These are phyloP conservation scores for Apodospora peruviana DNA, from an alignment of 495 filamentous ascomycete species.

Conservation along the genomic window DNA sequence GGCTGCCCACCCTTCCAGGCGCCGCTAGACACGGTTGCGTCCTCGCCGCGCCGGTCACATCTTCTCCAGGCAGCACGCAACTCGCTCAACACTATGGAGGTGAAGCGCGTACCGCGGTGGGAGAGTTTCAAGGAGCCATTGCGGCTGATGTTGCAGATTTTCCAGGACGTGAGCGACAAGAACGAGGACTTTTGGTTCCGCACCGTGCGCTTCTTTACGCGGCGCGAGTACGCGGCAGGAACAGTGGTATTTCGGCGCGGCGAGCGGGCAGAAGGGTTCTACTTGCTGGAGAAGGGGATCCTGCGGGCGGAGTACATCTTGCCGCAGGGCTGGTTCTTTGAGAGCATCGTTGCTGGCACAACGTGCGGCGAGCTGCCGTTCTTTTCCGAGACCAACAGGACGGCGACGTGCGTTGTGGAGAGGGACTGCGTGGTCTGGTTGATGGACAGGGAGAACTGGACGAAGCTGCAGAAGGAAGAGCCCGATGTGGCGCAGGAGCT, in stretches of 20 bases:
- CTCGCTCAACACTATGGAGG: slow-evolving; percentile 55
- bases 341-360: slow-evolving; percentile 89
- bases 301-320: slow-evolving; percentile 83
- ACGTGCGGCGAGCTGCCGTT: slow-evolving; percentile 96
- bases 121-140: slow-evolving; percentile 81
- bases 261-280: slow-evolving; percentile 71
- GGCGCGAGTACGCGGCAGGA: slow-evolving; percentile 58
- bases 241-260: slow-evolving; percentile 71
- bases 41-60: slow-evolving; percentile 72
- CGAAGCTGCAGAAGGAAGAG: slow-evolving; percentile 58
- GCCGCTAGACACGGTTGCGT: slow-evolving; percentile 46
- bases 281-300: slow-evolving; percentile 85
- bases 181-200: slow-evolving; percentile 95
- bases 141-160: slow-evolving; percentile 85
- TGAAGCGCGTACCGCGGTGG: slow-evolving; percentile 54
- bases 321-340: slow-evolving; percentile 81
- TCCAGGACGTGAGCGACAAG: slow-evolving; percentile 74
- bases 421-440: slow-evolving; percentile 78
- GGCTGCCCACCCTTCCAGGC: slow-evolving; percentile 4
- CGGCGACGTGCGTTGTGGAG: slow-evolving; percentile 79
- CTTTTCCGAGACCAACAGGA: slow-evolving; percentile 82
- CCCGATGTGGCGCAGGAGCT: slow-evolving; percentile 77
- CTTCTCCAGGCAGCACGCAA: slow-evolving; percentile 72
- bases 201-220: slow-evolving; percentile 63
- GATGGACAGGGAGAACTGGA: slow-evolving; percentile 65